Evolutionary conservation across 805 yeast genomes (phyloP).

Genomic region (Groenewaldozyma salmanticensis): DNA sequence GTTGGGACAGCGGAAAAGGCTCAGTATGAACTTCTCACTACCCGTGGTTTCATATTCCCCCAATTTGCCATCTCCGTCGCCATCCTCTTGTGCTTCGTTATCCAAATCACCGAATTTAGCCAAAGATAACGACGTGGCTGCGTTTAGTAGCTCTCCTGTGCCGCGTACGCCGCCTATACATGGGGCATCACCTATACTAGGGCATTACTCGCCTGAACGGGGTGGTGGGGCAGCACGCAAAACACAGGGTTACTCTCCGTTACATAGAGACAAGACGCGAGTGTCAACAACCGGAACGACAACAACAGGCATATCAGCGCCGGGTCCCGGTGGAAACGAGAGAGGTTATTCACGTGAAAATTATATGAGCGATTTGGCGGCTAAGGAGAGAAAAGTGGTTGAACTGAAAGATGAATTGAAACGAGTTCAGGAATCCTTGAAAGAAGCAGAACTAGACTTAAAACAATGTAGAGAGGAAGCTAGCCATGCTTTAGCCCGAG

Average conservation of each 20-base stretch:
- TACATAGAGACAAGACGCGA: background rate
- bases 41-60: constrained; percentile 1
- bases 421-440: constrained; percentile 23
- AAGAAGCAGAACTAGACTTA: constrained; percentile 29
- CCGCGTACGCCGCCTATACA: background rate
- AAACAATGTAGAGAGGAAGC: constrained; percentile 20
- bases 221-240: background rate
- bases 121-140: background rate
- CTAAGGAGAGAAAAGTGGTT: constrained; percentile 30
- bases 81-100: too few relatives aligned
- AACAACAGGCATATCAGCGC: too few relatives aligned
- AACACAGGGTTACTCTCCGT: background rate
- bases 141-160: background rate
- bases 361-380: constrained; percentile 28
- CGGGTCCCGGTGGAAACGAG: background rate
- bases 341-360: constrained; percentile 3
- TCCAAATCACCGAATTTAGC: too few relatives aligned
- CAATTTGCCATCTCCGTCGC: background rate
- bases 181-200: background rate
- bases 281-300: background rate
- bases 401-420: constrained; percentile 26
- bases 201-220: background rate
- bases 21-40: constrained; percentile 3
- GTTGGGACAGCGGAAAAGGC: too few relatives aligned
- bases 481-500: constrained; percentile 12